Evolutionary conservation across 2,329 filamentous ascomycete genomes (phyloP).

Genomic region (Colletotrichum sidae): DNA sequence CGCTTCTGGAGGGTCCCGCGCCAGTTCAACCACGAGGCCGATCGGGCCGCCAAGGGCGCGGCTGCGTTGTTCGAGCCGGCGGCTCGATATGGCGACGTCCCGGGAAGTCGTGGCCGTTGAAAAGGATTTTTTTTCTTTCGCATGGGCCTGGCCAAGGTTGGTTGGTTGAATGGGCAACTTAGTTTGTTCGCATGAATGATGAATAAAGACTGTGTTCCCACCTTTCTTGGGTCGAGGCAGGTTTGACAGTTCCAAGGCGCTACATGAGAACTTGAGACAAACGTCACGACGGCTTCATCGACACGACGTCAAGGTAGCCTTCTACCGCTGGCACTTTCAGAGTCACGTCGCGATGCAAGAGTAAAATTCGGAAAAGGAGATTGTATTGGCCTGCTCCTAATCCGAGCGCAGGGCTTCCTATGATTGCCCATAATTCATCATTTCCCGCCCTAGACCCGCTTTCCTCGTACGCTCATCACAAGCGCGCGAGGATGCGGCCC

Average conservation of each 20-base stretch:
- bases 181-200: no score
- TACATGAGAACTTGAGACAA: no score
- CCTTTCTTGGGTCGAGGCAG: no score
- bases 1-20: slow-evolving; percentile 61
- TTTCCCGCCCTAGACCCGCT: slow-evolving; percentile 3
- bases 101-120: not conserved
- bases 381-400: slow-evolving; percentile 32
- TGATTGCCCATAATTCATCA: slow-evolving; percentile 18
- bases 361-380: slow-evolving; percentile 14
- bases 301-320: no score
- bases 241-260: no score
- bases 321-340: no score
- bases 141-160: no score
- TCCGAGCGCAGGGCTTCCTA: slow-evolving; percentile 36
- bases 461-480: slow-evolving; percentile 16
- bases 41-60: slow-evolving; percentile 51
- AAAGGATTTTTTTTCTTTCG: no score
- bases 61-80: slow-evolving; percentile 17
- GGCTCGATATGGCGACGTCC: not conserved
- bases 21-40: slow-evolving; percentile 55
- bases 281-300: no score
- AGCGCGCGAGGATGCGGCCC: slow-evolving; percentile 9
- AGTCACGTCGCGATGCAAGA: not conserved
- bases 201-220: no score
- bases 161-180: no score